These are phyloP conservation scores for Malus orientalis DNA, from an alignment of 306 rosid species.

Conservation along the genomic window DNA sequence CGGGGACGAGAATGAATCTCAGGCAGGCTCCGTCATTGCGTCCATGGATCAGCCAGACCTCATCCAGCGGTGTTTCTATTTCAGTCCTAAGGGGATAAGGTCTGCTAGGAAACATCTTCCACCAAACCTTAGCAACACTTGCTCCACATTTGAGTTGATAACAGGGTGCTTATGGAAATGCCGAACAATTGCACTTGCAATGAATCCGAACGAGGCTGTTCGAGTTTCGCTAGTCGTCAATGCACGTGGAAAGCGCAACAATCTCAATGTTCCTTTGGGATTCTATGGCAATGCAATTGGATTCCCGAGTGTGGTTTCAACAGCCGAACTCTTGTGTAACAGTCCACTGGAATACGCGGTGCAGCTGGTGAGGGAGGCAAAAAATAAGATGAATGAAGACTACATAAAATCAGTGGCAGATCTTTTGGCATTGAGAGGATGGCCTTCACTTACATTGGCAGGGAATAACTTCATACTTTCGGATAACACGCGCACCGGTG, in stretches of 20 bases:
- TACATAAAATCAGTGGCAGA: too few species aligned
- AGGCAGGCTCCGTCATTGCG: background rate
- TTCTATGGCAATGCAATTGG: conserved; percentile 24
- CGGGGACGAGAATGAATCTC: background rate
- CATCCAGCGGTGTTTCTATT: background rate
- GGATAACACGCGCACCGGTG: too few species aligned
- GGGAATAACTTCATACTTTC: too few species aligned
- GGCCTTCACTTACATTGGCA: too few species aligned
- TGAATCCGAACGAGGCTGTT: background rate
- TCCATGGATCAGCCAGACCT: background rate
- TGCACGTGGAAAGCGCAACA: background rate
- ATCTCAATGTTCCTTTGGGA: background rate
- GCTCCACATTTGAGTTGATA: conserved; percentile 1
- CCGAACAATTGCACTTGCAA: background rate
- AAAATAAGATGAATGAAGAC: too few species aligned
- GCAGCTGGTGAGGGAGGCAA: too few species aligned
- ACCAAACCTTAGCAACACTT: background rate
- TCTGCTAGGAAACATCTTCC: background rate
- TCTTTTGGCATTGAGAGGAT: too few species aligned
- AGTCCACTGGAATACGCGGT: conserved; percentile 13
- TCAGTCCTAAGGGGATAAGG: background rate
- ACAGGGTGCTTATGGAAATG: conserved; percentile 13
- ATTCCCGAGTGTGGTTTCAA: background rate
- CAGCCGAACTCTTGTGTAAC: background rate
- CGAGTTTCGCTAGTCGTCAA: background rate